Conservation (phyloP, 1,284 basidiomycete genomes). For the Fomitiporia mediterranea region DNA sequence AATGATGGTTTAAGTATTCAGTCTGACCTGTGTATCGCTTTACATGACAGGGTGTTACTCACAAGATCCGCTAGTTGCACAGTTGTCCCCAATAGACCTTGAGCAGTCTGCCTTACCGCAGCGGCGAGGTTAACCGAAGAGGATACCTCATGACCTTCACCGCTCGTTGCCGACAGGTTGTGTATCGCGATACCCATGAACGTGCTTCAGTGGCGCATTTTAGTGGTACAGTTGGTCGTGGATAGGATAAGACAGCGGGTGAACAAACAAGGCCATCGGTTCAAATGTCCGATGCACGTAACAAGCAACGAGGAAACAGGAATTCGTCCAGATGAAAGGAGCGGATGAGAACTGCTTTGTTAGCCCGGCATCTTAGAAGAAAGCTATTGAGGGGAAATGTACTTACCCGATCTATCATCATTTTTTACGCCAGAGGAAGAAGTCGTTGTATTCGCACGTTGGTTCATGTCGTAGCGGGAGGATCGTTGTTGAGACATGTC, state of each 20-base stretch:
- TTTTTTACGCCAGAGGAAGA: no score
- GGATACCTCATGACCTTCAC: conserved; percentile 27
- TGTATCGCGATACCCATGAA: conserved; percentile 88
- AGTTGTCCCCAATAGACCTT: conserved; percentile 77
- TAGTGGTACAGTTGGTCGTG: no score
- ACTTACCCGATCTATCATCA: not conserved
- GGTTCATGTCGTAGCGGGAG: no score
- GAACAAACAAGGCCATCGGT: not conserved
- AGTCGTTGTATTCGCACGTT: no score
- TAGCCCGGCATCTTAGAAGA: no score
- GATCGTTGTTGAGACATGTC: no score
- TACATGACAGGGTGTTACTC: conserved; percentile 28
- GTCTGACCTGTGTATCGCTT: no score
- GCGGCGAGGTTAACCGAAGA: conserved; percentile 55
- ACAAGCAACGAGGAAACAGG: not conserved
- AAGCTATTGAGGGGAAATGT: no score
- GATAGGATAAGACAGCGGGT: not conserved
- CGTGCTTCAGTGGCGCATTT: conserved; percentile 44
- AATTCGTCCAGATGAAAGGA: not conserved
- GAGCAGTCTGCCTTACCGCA: conserved; percentile 64
- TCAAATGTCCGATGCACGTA: not conserved
- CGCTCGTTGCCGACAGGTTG: conserved; percentile 51
- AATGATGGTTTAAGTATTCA: not conserved
- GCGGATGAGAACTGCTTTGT: no score
- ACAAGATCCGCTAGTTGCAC: conserved; percentile 74